Conservation (phyloP, 2,329 filamentous ascomycete genomes). For the Pseudofabraea citricarpa region DNA sequence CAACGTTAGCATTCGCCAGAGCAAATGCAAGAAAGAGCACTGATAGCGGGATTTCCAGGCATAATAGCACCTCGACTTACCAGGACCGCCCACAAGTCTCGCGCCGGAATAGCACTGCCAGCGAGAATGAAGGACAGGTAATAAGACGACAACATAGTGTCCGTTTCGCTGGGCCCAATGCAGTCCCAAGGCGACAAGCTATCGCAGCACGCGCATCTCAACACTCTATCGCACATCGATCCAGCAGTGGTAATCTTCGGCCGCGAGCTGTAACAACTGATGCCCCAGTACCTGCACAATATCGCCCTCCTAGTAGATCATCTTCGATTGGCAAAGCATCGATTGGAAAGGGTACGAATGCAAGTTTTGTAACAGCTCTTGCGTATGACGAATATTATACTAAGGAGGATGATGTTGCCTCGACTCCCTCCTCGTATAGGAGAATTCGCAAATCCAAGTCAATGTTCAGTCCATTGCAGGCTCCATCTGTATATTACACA, state of each 20-base stretch:
- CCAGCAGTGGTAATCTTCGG: conserved; percentile 15
- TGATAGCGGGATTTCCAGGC: conserved; percentile 19
- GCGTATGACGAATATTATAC: conserved; percentile 40
- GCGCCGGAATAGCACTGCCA: conserved; percentile 18
- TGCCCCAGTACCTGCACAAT: conserved; percentile 21
- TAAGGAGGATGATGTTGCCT: conserved; percentile 42
- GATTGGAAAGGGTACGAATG: conserved; percentile 13
- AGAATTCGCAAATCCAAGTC: conserved; percentile 51
- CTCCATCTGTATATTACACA: conserved; percentile 21
- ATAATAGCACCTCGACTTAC: conserved; percentile 7
- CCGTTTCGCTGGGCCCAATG: conserved; percentile 36
- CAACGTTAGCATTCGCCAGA: conserved; percentile 53
- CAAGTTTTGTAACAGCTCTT: conserved; percentile 32
- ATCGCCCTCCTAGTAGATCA: conserved; percentile 25
- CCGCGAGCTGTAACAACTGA: conserved; percentile 23
- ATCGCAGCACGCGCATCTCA: conserved; percentile 16
- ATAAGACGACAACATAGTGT: conserved; percentile 48
- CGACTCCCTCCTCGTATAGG: conserved; percentile 42
- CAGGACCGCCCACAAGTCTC: conserved; percentile 8
- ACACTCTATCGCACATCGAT: conserved; percentile 8
- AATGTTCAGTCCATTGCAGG: conserved; percentile 37
- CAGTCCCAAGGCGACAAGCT: conserved; percentile 19
- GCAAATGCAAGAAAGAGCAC: conserved; percentile 38
- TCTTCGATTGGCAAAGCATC: conserved; percentile 26
- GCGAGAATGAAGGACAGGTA: conserved; percentile 13